Base-by-base conservation (phyloP, 2,329 filamentous ascomycete species). In the Setomelanomma holmii region DNA sequence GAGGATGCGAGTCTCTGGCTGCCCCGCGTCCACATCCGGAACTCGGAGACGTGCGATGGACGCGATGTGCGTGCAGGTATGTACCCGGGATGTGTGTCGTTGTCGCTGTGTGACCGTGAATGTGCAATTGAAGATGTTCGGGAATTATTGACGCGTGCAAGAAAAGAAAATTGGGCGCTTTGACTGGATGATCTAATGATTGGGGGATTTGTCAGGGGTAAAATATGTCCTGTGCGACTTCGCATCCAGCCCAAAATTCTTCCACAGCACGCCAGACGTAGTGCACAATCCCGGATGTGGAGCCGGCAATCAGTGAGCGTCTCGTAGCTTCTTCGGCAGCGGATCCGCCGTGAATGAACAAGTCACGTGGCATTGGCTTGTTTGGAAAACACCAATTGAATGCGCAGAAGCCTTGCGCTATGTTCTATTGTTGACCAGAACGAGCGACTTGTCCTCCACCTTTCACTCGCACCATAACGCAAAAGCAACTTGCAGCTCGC, bases 11-110 rank as follows among this genome's bases (percentile, higher is more conserved):
- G 45, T 45, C 56, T 51, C 17, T 40, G 36, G 19, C 11, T 36
- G 34, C 45, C 45, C 44, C 67, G 69, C 53, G 66, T 66, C 66
- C 72, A 68, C 49, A 63, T 73, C 66, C 68, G 68, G 69, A 61
- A 19, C 17, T 68, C 66, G 66, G 68, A 66, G 53, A 46, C 40
- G 45, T 40, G 53, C 55, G 55, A 51, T 41, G 36, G 39, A 52
- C 35, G 23, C 34, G 34, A 36, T 22, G 41, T 41, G 38, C 45
- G 35, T 12, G 20, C 27, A 49, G 24, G 22, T n/a, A 36, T n/a
- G 42, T n/a, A 20, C n/a, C n/a, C 42, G 48, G 48, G 35, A 45
- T 27, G 36, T 23, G 47, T 40, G 47, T 45, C 40, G 54, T 12
- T 45, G 34, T 24, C 19, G 36, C 30, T 42, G 42, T 22, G 40